Evolutionary conservation across 2,329 filamentous ascomycete genomes (phyloP), one percentile per base, ranked within the genome.

Genomic region (Cryphonectria radicalis): DNA sequence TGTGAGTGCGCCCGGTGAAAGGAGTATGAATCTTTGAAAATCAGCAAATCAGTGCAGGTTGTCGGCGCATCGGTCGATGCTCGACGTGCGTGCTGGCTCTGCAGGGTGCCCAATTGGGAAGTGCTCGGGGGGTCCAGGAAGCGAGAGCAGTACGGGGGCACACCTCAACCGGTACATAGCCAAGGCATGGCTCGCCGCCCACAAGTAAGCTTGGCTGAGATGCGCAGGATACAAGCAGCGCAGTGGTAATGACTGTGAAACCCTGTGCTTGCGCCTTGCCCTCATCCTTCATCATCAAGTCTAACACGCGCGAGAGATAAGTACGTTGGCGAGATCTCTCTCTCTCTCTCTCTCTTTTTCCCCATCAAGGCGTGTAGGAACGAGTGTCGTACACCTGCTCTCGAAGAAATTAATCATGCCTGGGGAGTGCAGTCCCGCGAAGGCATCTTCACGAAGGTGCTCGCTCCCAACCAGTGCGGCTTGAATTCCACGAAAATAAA

Each of bases 91-190:
- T 17, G 32, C 35, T 40, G 62, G 22, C 8, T 53, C 70, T 72
- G 70, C 70, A 72, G 55, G 69, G 22, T 63, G 59, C 70, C 68
- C 37, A n/a, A 67, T 70, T 67, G 64, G 68, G 70, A 70, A 67
- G 59, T 37, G 57, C 62, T 64, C 64, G 46, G 37, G 43, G 32
- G 37, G 37, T 2, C 11, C 8, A 40, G 37, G 19, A 43, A 62
- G 32, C 60, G 60, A 63, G 60, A 37, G 35, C 60, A 40, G 57
- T 10, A 60, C 25, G 32, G 17, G 55, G 32, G 57, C 57, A 32
- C 43, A 50, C 43, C 43, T 17, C 5, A 46, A 46, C 14, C 14
- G n/a, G 40, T 25, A 32, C 55, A 25, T 32, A 14, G 32, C n/a
- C 19, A 53, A n/a, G 22, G 22, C 46, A 53, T 32, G 25, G 55